Conservation (phyloP, 2,329 filamentous ascomycete genomes). For the Cryphonectria nitschkei region DNA sequence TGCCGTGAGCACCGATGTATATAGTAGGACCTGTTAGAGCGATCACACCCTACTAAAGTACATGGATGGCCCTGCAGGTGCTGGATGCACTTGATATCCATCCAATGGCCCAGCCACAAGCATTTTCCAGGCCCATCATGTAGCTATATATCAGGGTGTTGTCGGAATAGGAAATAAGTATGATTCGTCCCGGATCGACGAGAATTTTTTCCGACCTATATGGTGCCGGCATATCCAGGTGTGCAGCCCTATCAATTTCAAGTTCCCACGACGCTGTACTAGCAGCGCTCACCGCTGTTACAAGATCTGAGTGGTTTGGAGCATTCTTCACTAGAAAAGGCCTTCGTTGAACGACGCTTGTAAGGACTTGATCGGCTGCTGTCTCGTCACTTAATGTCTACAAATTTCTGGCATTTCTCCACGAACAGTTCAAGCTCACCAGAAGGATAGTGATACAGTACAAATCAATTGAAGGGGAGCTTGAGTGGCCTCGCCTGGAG, state of each 20-base stretch:
- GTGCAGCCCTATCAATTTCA: background rate
- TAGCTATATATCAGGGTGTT: too few species aligned
- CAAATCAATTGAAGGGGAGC: background rate
- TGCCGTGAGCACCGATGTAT: too few species aligned
- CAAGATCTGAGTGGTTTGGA: too few species aligned
- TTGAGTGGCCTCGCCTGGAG: background rate
- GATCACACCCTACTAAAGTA: too few species aligned
- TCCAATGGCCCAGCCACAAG: too few species aligned
- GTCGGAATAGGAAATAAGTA: background rate
- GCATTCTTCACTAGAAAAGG: too few species aligned
- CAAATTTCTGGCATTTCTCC: background rate
- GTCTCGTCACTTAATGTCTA: background rate
- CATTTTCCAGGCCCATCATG: too few species aligned
- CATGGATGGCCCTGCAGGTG: background rate
- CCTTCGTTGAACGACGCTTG: too few species aligned
- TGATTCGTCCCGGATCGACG: background rate
- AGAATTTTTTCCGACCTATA: background rate
- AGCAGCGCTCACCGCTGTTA: background rate
- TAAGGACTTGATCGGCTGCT: background rate
- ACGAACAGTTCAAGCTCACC: background rate
- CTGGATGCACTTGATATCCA: background rate
- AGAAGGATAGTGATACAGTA: too few species aligned
- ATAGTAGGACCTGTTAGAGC: too few species aligned
- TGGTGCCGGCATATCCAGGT: background rate
- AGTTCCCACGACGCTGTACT: background rate